phyloP scores from a whole-genome alignment of 495 filamentous ascomycete species.

The Ascobolus immersus region DNA sequence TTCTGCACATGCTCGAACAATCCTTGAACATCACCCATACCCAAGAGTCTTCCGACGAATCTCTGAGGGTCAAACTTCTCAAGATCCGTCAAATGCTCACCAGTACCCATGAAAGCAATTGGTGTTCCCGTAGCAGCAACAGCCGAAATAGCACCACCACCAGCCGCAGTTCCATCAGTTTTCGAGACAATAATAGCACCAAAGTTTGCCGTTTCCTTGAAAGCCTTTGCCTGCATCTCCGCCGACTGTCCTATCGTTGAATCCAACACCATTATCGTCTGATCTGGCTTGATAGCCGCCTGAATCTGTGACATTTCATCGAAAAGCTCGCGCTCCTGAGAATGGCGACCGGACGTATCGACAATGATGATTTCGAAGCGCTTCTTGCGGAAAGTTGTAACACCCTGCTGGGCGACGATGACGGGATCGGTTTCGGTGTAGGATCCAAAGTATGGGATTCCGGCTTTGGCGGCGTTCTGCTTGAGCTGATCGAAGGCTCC shows the following conservation, averaged over 20 bases:
- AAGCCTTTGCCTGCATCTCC: constrained; percentile 79
- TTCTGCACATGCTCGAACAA: constrained; percentile 91
- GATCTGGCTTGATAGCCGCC: constrained; percentile 66
- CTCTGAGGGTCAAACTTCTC: constrained; percentile 76
- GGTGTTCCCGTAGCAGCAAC: constrained; percentile 91
- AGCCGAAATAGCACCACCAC: constrained; percentile 93
- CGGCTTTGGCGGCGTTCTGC: constrained; percentile 94
- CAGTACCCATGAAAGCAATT: constrained; percentile 92
- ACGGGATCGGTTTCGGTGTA: constrained; percentile 90
- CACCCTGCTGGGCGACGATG: constrained; percentile 73
- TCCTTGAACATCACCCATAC: constrained; percentile 92
- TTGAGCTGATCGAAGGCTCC: constrained; percentile 97
- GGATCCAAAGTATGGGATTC: constrained; percentile 94
- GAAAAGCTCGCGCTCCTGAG: constrained; percentile 85
- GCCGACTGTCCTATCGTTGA: constrained; percentile 88
- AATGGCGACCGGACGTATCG: constrained; percentile 80
- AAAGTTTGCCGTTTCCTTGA: constrained; percentile 94
- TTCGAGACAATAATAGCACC: constrained; percentile 98
- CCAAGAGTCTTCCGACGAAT: constrained; percentile 74
- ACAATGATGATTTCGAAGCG: constrained; percentile 96
- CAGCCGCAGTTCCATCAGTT: constrained; percentile 83
- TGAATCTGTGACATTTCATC: constrained; percentile 98
- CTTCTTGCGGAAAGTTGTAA: constrained; percentile 98
- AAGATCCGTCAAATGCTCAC: constrained; percentile 87
- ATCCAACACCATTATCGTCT: constrained; percentile 96